Percentiles rank a stretch among this genome's conserved stretches.
Conservation (phyloP, 768 basidiomycete species). For the Amanita pseudoporphyria region DNA sequence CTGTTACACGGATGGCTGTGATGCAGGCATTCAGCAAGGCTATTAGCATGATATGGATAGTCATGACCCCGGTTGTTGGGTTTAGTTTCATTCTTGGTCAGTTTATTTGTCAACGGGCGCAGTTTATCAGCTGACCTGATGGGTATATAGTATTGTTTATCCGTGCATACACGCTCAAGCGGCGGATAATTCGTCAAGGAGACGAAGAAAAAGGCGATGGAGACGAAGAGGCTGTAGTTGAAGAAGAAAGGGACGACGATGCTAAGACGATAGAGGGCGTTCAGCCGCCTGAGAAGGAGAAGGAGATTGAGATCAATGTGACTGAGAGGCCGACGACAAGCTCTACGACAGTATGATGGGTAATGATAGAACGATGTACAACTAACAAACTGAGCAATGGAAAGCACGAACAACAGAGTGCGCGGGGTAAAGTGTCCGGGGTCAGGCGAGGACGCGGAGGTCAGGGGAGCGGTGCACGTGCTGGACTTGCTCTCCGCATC, state of each 20-base stretch:
- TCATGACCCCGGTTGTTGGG: constrained; percentile 48
- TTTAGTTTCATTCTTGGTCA: constrained; percentile 41
- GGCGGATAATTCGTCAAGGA: constrained; percentile 32
- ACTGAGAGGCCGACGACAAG: constrained; percentile 10
- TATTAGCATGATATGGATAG: constrained; percentile 57
- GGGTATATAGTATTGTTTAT: constrained; percentile 39
- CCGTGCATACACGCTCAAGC: constrained; percentile 48
- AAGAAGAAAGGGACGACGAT: constrained; percentile 13
- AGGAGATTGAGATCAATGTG: constrained; percentile 2
- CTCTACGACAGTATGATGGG: constrained; percentile 15
- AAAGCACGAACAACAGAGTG: background rate
- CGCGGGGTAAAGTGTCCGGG: constrained; percentile 7
- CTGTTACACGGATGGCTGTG: constrained; percentile 33
- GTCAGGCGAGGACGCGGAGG: background rate
- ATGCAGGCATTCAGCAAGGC: constrained; percentile 56
- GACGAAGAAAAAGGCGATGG: constrained; percentile 24
- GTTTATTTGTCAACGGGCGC: constrained; percentile 11
- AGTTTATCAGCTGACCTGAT: constrained; percentile 6
- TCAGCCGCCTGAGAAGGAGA: constrained; percentile 4
- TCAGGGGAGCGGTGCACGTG: constrained; percentile 3
- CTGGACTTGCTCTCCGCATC: constrained; percentile 10
- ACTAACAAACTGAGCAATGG: no score
- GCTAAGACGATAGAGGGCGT: constrained; percentile 11
- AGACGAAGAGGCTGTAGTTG: constrained; percentile 18
- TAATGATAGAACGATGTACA: constrained; percentile 4